phyloP scores from a whole-genome alignment of 2,329 filamentous ascomycete genomes.

The Monosporascus ibericus region DNA sequence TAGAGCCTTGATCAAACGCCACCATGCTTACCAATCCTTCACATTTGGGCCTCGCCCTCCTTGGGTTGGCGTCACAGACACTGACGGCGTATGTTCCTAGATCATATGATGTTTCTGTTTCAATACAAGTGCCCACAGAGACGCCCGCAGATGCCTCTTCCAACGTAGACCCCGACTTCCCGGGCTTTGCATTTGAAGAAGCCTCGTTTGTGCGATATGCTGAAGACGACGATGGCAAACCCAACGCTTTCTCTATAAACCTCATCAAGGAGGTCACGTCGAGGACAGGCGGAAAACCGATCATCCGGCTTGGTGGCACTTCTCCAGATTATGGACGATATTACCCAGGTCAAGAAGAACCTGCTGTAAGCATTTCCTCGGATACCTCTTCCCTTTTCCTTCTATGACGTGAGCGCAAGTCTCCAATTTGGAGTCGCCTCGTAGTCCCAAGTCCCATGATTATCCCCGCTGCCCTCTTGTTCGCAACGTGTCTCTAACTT shows the following conservation, averaged over 20 bases:
- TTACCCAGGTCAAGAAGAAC: conserved; percentile 23
- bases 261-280: conserved; percentile 27
- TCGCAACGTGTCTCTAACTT: neutral
- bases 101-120: conserved; percentile 2
- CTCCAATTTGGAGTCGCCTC: too few relatives aligned
- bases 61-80: conserved; percentile 9
- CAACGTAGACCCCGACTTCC: conserved; percentile 21
- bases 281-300: conserved; percentile 27
- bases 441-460: too few relatives aligned
- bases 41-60: conserved; percentile 5
- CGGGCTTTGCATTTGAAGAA: conserved; percentile 28
- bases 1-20: neutral
- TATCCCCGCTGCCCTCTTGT: too few relatives aligned
- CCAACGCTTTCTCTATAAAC: conserved; percentile 28
- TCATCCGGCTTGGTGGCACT: conserved; percentile 30
- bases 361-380: conserved; percentile 9
- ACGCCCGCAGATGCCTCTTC: conserved; percentile 11
- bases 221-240: conserved; percentile 22
- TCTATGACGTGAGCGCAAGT: neutral
- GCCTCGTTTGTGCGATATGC: conserved; percentile 28
- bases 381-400: neutral
- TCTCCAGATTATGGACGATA: conserved; percentile 30
- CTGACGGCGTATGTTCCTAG: conserved; percentile 14
- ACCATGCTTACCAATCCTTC: conserved; percentile 9
- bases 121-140: conserved; percentile 10